Percentiles rank a stretch among this genome's conserved stretches.
Conservation (phyloP, 192 early-diverging fungal species). For the Linnemannia elongata region DNA sequence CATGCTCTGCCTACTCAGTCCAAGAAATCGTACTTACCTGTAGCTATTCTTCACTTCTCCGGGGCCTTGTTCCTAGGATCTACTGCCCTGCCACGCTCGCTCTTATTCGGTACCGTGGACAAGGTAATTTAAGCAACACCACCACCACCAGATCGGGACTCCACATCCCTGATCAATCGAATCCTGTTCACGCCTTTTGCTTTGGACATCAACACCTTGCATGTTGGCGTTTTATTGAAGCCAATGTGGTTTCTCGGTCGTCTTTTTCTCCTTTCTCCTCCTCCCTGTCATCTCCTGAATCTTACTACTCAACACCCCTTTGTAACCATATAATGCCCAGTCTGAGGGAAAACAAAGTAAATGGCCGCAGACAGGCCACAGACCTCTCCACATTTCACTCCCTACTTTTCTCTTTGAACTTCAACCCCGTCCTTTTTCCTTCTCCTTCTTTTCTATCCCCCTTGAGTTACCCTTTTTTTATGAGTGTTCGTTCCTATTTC, state of each 20-base stretch:
- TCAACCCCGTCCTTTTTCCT: not conserved
- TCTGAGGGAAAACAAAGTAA: not conserved
- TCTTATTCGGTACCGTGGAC: not conserved
- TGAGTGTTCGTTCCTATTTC: not conserved
- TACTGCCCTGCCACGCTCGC: not conserved
- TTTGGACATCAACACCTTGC: not conserved
- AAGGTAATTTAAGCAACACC: not conserved
- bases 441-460: not conserved
- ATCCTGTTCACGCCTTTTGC: not conserved
- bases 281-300: not conserved
- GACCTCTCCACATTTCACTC: not conserved
- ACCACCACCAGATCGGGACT: not conserved
- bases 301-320: not conserved
- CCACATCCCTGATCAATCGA: not conserved
- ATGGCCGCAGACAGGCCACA: not conserved
- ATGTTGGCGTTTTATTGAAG: not conserved
- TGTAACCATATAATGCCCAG: not conserved
- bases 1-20: not conserved
- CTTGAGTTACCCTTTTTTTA: not conserved
- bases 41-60: not conserved
- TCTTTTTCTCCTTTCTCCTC: not conserved
- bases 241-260: not conserved
- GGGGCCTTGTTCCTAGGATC: not conserved
- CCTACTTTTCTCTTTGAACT: not conserved
- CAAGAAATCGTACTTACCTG: not conserved